Base-by-base conservation (phyloP, 2,329 filamentous ascomycete genomes). In the Zasmidium cellare region DNA sequence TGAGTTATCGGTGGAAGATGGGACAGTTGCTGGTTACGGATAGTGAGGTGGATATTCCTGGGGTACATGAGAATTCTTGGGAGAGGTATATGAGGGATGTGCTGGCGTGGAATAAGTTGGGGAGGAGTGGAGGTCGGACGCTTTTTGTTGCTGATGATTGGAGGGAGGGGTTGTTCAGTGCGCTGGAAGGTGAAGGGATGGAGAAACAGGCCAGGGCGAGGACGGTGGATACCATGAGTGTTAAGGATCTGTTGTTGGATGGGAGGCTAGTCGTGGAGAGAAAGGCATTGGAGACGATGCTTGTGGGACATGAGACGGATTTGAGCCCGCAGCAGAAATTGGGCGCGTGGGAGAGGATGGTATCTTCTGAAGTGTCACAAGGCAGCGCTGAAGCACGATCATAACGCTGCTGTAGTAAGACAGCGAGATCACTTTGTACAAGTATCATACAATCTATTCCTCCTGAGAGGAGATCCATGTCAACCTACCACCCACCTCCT, bases 241-340 rank as follows among this genome's bases (percentile, higher is more conserved):
- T 99, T 62, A 99, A 97, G 83, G 90, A 97, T 74, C 76, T 99
- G 63, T 77, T 99, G 65, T 90, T 94, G 79, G 87, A 88, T 54
- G 89, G 90, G 54, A 86, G 92, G 69, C 79, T 99, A 60, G 87
- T 99, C 59, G 86, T 99, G 69, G 94, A 99, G 83, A 85, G 89
- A 73, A 77, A 79, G 45, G 93, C 93, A 35, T 80, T 99, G 70
- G 83, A 87, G 74, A 82, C 84, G 72, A 85, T 97, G 72, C 82
- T 97, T 69, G 76, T 80, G 71, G 77, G 81, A 65, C 92, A 96
- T 72, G 82, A 88, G 78, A 87, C 83, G 69, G 88, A 91, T 72
- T 52, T 72, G 61, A 49, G 20, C 16, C 44, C 44, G 22, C 28
- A 18, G 25, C 38, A 57, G 49, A 51, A 28, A 18, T 31, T 53